These are phyloP conservation scores for Aspergillaceae sp. DNA, from an alignment of 2,329 filamentous ascomycete species.

Conservation along the genomic window DNA sequence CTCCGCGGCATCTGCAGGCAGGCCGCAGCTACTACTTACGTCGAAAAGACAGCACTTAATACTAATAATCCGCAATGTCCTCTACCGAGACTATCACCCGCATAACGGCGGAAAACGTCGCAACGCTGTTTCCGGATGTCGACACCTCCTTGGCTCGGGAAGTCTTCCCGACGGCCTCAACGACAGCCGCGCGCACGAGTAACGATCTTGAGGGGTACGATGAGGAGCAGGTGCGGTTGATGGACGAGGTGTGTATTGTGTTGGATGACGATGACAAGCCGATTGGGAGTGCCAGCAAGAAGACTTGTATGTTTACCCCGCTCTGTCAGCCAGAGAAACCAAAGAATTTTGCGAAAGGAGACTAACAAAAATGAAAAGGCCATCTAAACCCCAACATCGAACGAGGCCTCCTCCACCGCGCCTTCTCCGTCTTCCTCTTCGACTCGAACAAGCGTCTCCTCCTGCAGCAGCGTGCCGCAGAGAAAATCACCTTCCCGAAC, in stretches of 20 bases:
- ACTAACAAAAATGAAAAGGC: slow-evolving; percentile 45
- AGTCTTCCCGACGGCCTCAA: slow-evolving; percentile 36
- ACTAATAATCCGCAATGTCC: too few species aligned
- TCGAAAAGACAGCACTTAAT: too few species aligned
- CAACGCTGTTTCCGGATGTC: slow-evolving; percentile 79
- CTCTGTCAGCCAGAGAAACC: neutral
- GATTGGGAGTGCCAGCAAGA: slow-evolving; percentile 96
- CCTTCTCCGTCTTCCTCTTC: slow-evolving; percentile 97
- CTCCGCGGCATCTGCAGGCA: neutral
- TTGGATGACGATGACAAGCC: slow-evolving; percentile 83
- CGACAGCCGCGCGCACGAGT: slow-evolving; percentile 40
- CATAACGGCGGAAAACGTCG: slow-evolving; percentile 78
- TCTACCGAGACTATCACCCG: slow-evolving; percentile 45
- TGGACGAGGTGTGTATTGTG: slow-evolving; percentile 99
- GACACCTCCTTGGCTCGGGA: slow-evolving; percentile 51
- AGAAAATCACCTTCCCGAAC: slow-evolving; percentile 98
- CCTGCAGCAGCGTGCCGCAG: slow-evolving; percentile 84
- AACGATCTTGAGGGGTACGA: slow-evolving; percentile 82
- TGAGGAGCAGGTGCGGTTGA: slow-evolving; percentile 92
- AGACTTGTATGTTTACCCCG: slow-evolving; percentile 62
- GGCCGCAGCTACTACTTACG: too few species aligned
- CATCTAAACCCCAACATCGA: slow-evolving; percentile 99
- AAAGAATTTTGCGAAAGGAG: neutral
- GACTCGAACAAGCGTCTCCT: slow-evolving; percentile 86
- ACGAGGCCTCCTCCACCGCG: slow-evolving; percentile 88